A percentile compares a stretch with the other conserved stretches of the same genome.
These are phyloP conservation scores for Batkoa obscura DNA, from an alignment of 371 early-diverging fungal species.

Conservation along the genomic window DNA sequence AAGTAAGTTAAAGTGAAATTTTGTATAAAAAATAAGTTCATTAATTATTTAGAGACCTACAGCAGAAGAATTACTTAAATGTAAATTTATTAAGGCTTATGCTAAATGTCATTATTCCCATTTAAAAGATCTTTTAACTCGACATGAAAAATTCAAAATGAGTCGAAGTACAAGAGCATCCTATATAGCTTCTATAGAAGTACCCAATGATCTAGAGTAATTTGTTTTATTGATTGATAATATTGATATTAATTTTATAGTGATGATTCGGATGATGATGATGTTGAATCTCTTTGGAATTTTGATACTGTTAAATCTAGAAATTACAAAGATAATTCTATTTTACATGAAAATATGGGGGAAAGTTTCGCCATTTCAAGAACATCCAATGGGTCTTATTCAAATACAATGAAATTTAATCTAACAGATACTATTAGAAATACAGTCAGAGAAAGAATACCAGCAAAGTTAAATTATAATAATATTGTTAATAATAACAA, in stretches of 20 bases:
- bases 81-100: slow-evolving; percentile 19
- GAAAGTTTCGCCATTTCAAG: background rate
- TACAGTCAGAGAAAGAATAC: background rate
- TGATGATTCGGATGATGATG: background rate
- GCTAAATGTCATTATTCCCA: slow-evolving; percentile 16
- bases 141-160: slow-evolving; percentile 22
- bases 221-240: background rate
- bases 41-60: slow-evolving; percentile 1
- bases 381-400: background rate
- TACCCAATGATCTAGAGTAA: background rate
- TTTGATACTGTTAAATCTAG: slow-evolving; percentile 2
- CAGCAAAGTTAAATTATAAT: background rate
- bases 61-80: slow-evolving; percentile 18
- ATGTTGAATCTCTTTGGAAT: slow-evolving; percentile 1
- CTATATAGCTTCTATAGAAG: background rate
- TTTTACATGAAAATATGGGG: background rate
- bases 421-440: background rate
- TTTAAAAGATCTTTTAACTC: slow-evolving; percentile 18
- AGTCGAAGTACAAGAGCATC: slow-evolving; percentile 1
- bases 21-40: no score
- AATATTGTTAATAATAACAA: background rate
- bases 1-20: slow-evolving; percentile 17
- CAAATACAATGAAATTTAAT: background rate
- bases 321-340: background rate
- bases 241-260: background rate